Conservation (phyloP, 2,329 filamentous ascomycete genomes). For the Zopfia rhizophila region DNA sequence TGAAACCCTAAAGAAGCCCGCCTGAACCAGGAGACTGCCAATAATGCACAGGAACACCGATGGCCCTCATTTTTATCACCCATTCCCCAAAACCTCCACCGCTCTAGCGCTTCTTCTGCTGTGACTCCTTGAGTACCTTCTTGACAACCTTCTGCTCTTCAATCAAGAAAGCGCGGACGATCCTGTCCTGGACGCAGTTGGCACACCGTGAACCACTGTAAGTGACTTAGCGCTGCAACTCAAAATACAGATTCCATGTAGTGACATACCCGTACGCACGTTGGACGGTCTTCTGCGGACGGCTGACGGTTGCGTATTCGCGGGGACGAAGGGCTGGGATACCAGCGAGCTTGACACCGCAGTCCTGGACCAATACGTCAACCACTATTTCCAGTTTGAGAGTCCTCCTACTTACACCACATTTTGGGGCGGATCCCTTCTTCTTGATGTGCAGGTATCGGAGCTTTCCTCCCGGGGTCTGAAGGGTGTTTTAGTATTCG, state of each 20-base stretch:
- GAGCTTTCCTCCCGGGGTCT: slow-evolving; percentile 96
- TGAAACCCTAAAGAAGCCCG: slow-evolving; percentile 43
- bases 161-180: slow-evolving; percentile 98
- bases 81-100: slow-evolving; percentile 37
- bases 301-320: slow-evolving; percentile 96
- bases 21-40: slow-evolving; percentile 52
- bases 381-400: slow-evolving; percentile 1
- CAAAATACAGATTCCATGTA: slow-evolving; percentile 78
- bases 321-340: slow-evolving; percentile 98
- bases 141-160: slow-evolving; percentile 99
- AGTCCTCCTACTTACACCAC: slow-evolving; percentile 56
- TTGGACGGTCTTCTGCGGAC: slow-evolving; percentile 99
- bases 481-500: slow-evolving; percentile 61
- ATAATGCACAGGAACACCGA: slow-evolving; percentile 56
- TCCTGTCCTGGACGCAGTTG: slow-evolving; percentile 97
- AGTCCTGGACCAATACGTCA: slow-evolving; percentile 76
- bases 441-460: slow-evolving; percentile 99
- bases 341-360: slow-evolving; percentile 95
- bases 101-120: slow-evolving; percentile 75
- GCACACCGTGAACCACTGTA: slow-evolving; percentile 94
- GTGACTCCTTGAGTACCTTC: slow-evolving; percentile 99
- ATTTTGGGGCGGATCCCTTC: slow-evolving; percentile 97
- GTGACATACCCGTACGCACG: slow-evolving; percentile 75
- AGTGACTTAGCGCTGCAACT: slow-evolving; percentile 9
- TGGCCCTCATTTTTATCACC: slow-evolving; percentile 51